phyloP scores from a whole-genome alignment of 2,329 filamentous ascomycete species.

The Cladobotryum mycophilum region DNA sequence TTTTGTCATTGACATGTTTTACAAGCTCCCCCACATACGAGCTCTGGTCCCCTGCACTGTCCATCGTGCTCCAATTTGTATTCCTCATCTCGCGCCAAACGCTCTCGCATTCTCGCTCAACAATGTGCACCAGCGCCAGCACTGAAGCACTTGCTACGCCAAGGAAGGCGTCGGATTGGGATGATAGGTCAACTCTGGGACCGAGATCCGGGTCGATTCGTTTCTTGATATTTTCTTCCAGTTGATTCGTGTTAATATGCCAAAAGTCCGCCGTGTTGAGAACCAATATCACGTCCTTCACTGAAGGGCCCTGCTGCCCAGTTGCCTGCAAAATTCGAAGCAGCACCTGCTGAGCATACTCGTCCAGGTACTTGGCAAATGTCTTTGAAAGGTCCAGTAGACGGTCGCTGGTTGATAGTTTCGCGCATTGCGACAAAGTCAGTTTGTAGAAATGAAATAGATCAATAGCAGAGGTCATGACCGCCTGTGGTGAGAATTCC shows the following conservation, averaged over 20 bases:
- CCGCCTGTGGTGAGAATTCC: slow-evolving; percentile 83
- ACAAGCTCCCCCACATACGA: slow-evolving; percentile 82
- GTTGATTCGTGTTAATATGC: slow-evolving; percentile 83
- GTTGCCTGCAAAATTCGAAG: slow-evolving; percentile 60
- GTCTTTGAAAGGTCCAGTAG: slow-evolving; percentile 78
- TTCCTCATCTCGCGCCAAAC: slow-evolving; percentile 97
- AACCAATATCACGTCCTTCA: slow-evolving; percentile 78
- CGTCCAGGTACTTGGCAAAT: slow-evolving; percentile 87
- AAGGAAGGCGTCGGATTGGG: slow-evolving; percentile 90
- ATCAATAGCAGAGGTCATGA: slow-evolving; percentile 90
- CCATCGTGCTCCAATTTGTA: slow-evolving; percentile 89
- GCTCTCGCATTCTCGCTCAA: slow-evolving; percentile 75
- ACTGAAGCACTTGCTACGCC: slow-evolving; percentile 88
- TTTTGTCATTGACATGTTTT: slow-evolving; percentile 62
- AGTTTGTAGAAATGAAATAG: slow-evolving; percentile 96
- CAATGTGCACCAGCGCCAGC: slow-evolving; percentile 72
- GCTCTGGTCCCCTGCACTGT: slow-evolving; percentile 88
- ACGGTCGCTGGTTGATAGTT: slow-evolving; percentile 84
- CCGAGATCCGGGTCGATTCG: slow-evolving; percentile 76
- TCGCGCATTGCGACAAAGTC: slow-evolving; percentile 88
- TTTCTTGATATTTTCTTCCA: slow-evolving; percentile 91
- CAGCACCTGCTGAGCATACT: slow-evolving; percentile 90
- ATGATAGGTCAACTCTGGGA: slow-evolving; percentile 76
- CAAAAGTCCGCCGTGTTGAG: slow-evolving; percentile 98
- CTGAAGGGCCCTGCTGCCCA: slow-evolving; percentile 43